These are phyloP conservation scores for Pinus tabuliformis DNA, from an alignment of 75 land plant genomes.

Conservation along the genomic window DNA sequence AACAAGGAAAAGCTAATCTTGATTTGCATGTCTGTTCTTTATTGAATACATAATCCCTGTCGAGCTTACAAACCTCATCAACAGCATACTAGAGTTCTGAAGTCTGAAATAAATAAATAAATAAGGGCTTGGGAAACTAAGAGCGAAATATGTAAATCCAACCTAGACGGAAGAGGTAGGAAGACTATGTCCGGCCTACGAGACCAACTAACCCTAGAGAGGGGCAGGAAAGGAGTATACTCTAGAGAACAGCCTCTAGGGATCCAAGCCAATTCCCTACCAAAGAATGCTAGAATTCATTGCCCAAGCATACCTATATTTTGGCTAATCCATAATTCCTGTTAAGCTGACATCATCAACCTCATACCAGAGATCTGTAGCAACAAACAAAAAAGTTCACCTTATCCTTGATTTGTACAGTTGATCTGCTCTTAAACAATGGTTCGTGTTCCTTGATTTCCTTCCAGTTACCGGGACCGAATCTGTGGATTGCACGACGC, in stretches of 20 bases:
- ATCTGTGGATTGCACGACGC: conserved; percentile 24
- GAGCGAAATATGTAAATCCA: too few relatives aligned
- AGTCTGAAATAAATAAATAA: not conserved
- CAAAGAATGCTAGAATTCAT: too few relatives aligned
- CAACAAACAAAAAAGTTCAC: not conserved
- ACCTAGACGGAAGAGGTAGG: too few relatives aligned
- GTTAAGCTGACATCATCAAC: too few relatives aligned
- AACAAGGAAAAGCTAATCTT: not conserved
- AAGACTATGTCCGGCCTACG: too few relatives aligned
- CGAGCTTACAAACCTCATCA: too few relatives aligned
- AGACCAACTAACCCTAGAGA: too few relatives aligned
- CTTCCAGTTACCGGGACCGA: conserved; percentile 52
- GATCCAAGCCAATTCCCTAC: too few relatives aligned
- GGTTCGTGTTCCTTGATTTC: conserved; percentile 32
- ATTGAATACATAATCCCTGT: not conserved
- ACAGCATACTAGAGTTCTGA: not conserved
- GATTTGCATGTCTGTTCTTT: not conserved
- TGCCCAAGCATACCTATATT: too few relatives aligned
- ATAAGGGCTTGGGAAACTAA: not conserved
- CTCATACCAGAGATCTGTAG: not conserved
- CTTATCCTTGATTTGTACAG: conserved; percentile 15
- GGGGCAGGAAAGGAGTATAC: too few relatives aligned
- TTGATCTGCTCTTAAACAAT: conserved; percentile 5
- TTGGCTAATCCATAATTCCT: too few relatives aligned
- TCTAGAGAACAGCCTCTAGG: too few relatives aligned